Percentiles rank a stretch among this genome's conserved stretches.
These are phyloP conservation scores for Agaricus bisporus DNA, from an alignment of 768 basidiomycete genomes.

Conservation along the genomic window DNA sequence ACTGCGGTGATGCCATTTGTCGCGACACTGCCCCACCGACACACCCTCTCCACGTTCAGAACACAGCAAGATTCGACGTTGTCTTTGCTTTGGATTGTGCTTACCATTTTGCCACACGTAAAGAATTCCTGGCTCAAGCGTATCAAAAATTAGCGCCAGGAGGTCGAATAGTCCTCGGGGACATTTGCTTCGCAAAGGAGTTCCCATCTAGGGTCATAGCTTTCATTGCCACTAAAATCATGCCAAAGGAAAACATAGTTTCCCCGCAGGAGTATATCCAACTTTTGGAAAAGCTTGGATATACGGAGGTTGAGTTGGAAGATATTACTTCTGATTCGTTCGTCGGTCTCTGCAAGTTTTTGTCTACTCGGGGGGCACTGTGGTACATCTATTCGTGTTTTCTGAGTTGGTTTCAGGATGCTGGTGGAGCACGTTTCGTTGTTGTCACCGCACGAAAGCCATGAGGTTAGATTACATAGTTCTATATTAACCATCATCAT, in stretches of 20 bases:
- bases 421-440: conserved; percentile 42
- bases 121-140: conserved; percentile 44
- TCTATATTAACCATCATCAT: background rate
- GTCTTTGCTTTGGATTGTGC: conserved; percentile 65
- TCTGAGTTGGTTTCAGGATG: conserved; percentile 27
- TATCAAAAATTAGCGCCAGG: conserved; percentile 38
- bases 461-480: background rate
- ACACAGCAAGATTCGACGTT: conserved; percentile 30
- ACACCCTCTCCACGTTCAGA: conserved; percentile 41
- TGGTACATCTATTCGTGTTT: conserved; percentile 40
- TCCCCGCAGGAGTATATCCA: conserved; percentile 37
- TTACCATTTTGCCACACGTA: conserved; percentile 57
- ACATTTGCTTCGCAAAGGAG: conserved; percentile 43
- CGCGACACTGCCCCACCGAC: conserved; percentile 11
- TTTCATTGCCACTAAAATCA: conserved; percentile 23
- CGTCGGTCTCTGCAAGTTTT: conserved; percentile 46
- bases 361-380: conserved; percentile 32
- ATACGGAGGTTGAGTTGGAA: conserved; percentile 43
- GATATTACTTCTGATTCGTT: conserved; percentile 56
- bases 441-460: conserved; percentile 33
- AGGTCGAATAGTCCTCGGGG: conserved; percentile 53
- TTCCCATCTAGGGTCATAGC: conserved; percentile 19
- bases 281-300: conserved; percentile 45
- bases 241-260: conserved; percentile 47
- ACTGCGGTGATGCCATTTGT: conserved; percentile 48